Evolutionary conservation across 2,329 filamentous ascomycete species (phyloP).

Genomic region (Chaetomiaceae sp.): DNA sequence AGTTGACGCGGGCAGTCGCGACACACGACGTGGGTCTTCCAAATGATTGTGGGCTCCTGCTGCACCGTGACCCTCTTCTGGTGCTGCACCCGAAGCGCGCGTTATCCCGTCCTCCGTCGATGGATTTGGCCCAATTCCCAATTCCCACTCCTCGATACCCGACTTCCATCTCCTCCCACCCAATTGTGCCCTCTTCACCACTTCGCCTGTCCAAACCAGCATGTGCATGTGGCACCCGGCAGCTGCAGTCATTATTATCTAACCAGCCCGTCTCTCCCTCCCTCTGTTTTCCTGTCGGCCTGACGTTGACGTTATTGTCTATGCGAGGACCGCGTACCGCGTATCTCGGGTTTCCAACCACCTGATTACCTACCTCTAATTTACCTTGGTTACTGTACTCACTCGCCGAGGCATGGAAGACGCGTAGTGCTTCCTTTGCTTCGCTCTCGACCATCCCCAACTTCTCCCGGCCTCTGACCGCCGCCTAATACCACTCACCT

Average conservation of each 20-base stretch:
- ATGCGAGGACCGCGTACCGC: too few relatives aligned
- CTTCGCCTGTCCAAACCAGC: background rate
- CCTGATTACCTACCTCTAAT: too few relatives aligned
- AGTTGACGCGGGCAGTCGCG: constrained; percentile 6
- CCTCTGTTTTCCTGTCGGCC: background rate
- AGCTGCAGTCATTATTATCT: background rate
- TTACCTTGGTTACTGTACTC: too few relatives aligned
- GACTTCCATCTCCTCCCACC: too few relatives aligned
- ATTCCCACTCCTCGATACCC: too few relatives aligned
- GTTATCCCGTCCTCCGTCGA: too few relatives aligned
- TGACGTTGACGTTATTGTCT: too few relatives aligned
- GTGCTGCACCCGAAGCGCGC: background rate
- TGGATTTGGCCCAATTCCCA: too few relatives aligned
- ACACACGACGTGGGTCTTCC: constrained; percentile 3
- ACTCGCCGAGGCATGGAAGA: background rate
- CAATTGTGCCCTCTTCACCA: background rate
- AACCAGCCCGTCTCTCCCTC: background rate
- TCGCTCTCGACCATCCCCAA: background rate
- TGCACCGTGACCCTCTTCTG: background rate
- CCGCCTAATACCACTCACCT: background rate
- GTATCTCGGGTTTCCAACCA: too few relatives aligned
- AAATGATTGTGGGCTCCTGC: background rate
- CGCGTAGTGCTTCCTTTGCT: background rate
- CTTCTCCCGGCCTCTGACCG: background rate
- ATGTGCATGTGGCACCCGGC: background rate